These are phyloP conservation scores for Infundibulicybe gibba DNA, from an alignment of 768 basidiomycete species.

Conservation along the genomic window DNA sequence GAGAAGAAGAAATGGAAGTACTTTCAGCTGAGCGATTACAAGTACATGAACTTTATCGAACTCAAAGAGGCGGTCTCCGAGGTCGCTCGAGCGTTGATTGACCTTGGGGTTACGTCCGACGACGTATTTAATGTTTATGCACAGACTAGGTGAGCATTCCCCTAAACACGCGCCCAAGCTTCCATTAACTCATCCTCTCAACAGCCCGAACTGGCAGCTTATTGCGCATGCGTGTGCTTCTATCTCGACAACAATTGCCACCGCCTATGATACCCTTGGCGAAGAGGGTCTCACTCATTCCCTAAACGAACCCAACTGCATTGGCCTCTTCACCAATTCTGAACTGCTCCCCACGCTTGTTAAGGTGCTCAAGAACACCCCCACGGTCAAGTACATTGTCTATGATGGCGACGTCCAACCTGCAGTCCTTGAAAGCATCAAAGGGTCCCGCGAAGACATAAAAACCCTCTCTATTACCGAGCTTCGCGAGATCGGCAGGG, in stretches of 20 bases:
- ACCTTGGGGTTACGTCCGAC: slow-evolving; percentile 61
- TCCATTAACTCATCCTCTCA: slow-evolving; percentile 2
- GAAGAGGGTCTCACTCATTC: slow-evolving; percentile 86
- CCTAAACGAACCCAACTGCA: slow-evolving; percentile 77
- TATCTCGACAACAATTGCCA: slow-evolving; percentile 82
- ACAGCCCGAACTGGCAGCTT: slow-evolving; percentile 83
- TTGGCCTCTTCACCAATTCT: slow-evolving; percentile 88
- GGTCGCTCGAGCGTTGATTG: slow-evolving; percentile 67
- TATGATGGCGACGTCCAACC: slow-evolving; percentile 74
- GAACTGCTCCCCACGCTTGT: slow-evolving; percentile 79
- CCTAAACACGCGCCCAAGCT: slow-evolving; percentile 1
- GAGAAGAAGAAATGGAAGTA: slow-evolving; percentile 97
- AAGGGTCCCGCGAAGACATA: slow-evolving; percentile 50
- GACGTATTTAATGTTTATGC: slow-evolving; percentile 92
- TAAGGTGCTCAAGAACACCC: slow-evolving; percentile 68
- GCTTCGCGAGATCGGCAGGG: slow-evolving; percentile 63
- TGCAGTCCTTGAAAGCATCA: slow-evolving; percentile 56
- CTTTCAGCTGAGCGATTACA: slow-evolving; percentile 88
- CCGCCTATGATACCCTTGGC: slow-evolving; percentile 96
- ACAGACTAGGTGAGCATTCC: slow-evolving; percentile 62
- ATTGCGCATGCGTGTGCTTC: slow-evolving; percentile 78
- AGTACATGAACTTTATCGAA: slow-evolving; percentile 74
- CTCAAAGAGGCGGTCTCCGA: slow-evolving; percentile 62
- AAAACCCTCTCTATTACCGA: slow-evolving; percentile 66
- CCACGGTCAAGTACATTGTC: slow-evolving; percentile 74